Evolutionary conservation across 2,329 filamentous ascomycete genomes (phyloP).

Genomic region (Penicillium olsonii): DNA sequence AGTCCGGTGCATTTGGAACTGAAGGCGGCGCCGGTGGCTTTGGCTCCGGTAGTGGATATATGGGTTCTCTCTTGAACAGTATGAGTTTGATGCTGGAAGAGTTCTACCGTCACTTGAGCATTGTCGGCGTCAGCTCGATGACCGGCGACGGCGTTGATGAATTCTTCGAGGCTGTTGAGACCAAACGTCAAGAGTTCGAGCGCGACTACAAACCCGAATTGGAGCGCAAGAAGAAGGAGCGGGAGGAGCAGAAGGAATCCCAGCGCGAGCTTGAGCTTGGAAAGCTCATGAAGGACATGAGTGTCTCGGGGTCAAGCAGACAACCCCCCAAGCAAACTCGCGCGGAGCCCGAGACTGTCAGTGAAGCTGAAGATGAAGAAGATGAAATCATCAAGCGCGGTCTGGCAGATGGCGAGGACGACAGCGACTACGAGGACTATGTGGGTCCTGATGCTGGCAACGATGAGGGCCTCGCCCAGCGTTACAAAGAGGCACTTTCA

Average conservation of each 20-base stretch:
- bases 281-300: constrained; percentile 94
- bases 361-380: constrained; percentile 55
- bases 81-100: constrained; percentile 98
- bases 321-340: constrained; percentile 25
- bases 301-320: constrained; percentile 50
- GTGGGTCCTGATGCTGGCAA: constrained; percentile 59
- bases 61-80: constrained; percentile 92
- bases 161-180: constrained; percentile 86
- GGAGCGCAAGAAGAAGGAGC: constrained; percentile 72
- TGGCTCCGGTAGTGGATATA: constrained; percentile 83
- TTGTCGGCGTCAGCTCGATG: constrained; percentile 92
- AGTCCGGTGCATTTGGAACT: constrained; percentile 72
- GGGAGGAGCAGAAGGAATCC: constrained; percentile 72
- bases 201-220: constrained; percentile 90
- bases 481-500: constrained; percentile 75
- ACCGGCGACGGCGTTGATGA: constrained; percentile 88
- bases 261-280: constrained; percentile 78
- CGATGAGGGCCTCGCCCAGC: constrained; percentile 67
- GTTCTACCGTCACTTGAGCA: constrained; percentile 90
- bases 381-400: constrained; percentile 43
- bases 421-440: constrained; percentile 51
- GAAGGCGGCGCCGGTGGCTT: constrained; percentile 61
- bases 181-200: constrained; percentile 86
- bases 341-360: constrained; percentile 46
- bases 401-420: constrained; percentile 54